Evolutionary conservation across 441 rosid species (phyloP), one percentile per base, ranked within the genome.

Genomic region (Erodium chrysanthum): DNA sequence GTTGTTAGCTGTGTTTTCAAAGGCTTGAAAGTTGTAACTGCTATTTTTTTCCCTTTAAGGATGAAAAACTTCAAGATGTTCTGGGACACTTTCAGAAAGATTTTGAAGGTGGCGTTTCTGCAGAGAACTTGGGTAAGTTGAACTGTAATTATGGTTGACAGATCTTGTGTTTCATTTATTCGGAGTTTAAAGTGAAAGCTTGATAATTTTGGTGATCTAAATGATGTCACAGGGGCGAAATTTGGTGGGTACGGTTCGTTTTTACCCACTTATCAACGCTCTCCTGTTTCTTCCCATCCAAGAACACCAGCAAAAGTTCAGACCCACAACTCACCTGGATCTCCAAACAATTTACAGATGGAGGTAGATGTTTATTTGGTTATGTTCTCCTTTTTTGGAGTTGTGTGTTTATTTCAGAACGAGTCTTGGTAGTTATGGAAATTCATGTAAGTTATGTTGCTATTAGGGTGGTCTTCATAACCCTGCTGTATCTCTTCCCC

Each of bases 191-290:
- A 56, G 62, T 56, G 25, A 56, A 56, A 56, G 62, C 25, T 56
- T 56, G 62, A 56, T 22, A 56, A 56, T 56, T 21, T 56, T 21
- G 29, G 25, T n/a, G 50, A 12, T 44, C 50, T 44, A 5, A 44
- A 44, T 44, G 50, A 44, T 44, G 50, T 71, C 74, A 70, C 87
- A 95, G 99, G 99, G 75, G 79, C 99, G 42, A 92, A 86, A 75
- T 92, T 73, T 85, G 99, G 97, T 75, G 97, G 95, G 29, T 95
- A 95, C 77, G 99, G 98, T 78, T 95, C 99, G 21, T 95, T 95
- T 80, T 85, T 95, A 74, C 89, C 92, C 63, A 61, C 92, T 60
- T 80, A 83, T 80, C 86, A 44, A 44, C 50, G 50, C n/a, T 44
- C 50, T 44, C 40, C 40, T 35, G 9, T 35, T 35, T 35, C 40